Percentiles rank a stretch among this genome's conserved stretches.
phyloP scores from a whole-genome alignment of 768 basidiomycete species.

The Chalciporus sphaerocephalus region DNA sequence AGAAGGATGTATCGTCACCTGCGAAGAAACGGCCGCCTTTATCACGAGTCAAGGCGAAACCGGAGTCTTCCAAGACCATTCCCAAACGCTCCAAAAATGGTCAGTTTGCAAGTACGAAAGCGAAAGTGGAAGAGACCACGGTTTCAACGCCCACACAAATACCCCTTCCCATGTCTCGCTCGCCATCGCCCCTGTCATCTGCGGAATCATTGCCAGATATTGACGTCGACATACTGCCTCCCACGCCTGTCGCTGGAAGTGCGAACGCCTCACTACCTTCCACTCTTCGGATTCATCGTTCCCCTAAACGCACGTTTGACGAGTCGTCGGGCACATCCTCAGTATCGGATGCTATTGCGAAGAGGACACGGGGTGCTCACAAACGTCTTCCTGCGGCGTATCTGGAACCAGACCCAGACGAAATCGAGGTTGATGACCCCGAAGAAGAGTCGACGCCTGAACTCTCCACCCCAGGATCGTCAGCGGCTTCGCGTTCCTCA shows the following conservation, averaged over 20 bases:
- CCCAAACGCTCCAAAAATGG: conserved; percentile 21
- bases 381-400: conserved; percentile 19
- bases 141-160: conserved; percentile 30
- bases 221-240: conserved; percentile 28
- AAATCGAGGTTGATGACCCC: conserved; percentile 27
- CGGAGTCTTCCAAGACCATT: conserved; percentile 12
- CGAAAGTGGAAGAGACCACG: conserved; percentile 20
- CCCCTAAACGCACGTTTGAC: conserved; percentile 58
- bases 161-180: conserved; percentile 38
- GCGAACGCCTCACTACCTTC: conserved; percentile 12
- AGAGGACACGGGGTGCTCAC: conserved; percentile 33
- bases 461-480: conserved; percentile 37
- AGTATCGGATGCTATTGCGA: conserved; percentile 32
- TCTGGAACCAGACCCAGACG: conserved; percentile 11
- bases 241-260: conserved; percentile 20
- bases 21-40: conserved; percentile 35
- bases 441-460: conserved; percentile 37
- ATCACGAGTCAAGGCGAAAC: conserved; percentile 28
- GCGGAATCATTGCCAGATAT: conserved; percentile 19
- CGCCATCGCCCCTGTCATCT: conserved; percentile 34
- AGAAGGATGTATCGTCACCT: conserved; percentile 28
- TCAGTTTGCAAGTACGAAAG: conserved; percentile 18
- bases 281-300: conserved; percentile 38
- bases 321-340: conserved; percentile 48
- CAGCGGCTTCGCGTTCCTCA: conserved; percentile 29